These are phyloP conservation scores for Cyclaneusma minus DNA, from an alignment of 2,329 filamentous ascomycete genomes.

Conservation along the genomic window DNA sequence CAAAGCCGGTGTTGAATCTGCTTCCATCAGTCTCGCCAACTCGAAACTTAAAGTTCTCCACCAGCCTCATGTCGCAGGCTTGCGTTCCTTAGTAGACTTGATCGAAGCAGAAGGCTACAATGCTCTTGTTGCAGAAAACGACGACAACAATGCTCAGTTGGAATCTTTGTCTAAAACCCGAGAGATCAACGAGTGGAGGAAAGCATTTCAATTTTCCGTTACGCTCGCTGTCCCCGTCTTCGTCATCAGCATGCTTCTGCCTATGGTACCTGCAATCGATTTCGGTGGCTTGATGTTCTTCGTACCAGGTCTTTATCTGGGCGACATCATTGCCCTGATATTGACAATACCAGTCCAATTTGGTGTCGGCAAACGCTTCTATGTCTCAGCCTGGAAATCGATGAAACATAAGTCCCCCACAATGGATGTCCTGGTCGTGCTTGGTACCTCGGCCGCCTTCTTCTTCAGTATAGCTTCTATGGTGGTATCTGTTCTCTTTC, in stretches of 20 bases:
- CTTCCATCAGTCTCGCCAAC: constrained; percentile 55
- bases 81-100: constrained; percentile 67
- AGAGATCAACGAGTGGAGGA: constrained; percentile 87
- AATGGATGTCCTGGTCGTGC: constrained; percentile 91
- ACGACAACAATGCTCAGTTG: constrained; percentile 93
- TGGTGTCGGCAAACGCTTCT: constrained; percentile 88
- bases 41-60: constrained; percentile 62
- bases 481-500: constrained; percentile 60
- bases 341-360: constrained; percentile 93
- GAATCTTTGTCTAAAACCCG: constrained; percentile 92
- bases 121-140: constrained; percentile 74
- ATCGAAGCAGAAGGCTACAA: constrained; percentile 78
- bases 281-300: constrained; percentile 54
- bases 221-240: constrained; percentile 83
- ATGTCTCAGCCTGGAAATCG: constrained; percentile 84
- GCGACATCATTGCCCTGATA: constrained; percentile 68
- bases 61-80: constrained; percentile 54
- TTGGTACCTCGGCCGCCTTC: constrained; percentile 90
- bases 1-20: constrained; percentile 59
- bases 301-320: constrained; percentile 65
- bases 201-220: constrained; percentile 62
- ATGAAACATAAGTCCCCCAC: constrained; percentile 82
- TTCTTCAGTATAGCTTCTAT: constrained; percentile 88
- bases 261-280: constrained; percentile 70
- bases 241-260: constrained; percentile 81